A percentile compares a stretch with the other conserved stretches of the same genome.
Evolutionary conservation across 495 filamentous ascomycete species (phyloP).

Genomic region (Hypoxylon perforatum): DNA sequence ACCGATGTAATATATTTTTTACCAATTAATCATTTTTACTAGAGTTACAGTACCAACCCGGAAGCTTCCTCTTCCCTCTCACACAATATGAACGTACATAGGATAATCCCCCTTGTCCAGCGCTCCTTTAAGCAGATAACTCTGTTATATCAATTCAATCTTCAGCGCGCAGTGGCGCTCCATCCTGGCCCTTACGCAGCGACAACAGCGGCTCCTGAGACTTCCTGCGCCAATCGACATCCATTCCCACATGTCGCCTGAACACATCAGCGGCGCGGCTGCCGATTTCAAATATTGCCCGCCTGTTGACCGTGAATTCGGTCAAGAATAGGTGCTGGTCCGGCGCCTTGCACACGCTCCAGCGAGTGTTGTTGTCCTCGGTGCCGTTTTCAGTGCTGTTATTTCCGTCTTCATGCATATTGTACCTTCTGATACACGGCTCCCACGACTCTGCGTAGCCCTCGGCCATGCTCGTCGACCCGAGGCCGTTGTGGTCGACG

Average conservation of each 20-base stretch:
- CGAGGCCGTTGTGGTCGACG: conserved; percentile 45
- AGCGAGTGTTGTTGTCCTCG: background rate
- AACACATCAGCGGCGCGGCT: conserved; percentile 41
- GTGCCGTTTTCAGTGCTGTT: background rate
- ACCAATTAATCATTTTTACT: no score
- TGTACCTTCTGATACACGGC: conserved; percentile 37
- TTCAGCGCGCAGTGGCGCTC: conserved; percentile 8
- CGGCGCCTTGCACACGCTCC: conserved; percentile 39
- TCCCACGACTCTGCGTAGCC: conserved; percentile 44
- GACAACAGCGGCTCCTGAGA: conserved; percentile 20
- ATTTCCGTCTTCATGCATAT: background rate
- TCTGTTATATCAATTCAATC: background rate
- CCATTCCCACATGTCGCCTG: conserved; percentile 33
- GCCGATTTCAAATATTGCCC: conserved; percentile 49
- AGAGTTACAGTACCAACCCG: no score
- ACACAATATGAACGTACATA: no score
- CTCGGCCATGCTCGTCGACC: conserved; percentile 27
- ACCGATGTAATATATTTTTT: no score
- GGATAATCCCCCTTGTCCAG: background rate
- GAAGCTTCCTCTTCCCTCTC: no score
- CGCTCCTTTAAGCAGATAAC: background rate
- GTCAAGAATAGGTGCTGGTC: conserved; percentile 51
- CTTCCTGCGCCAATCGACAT: conserved; percentile 27
- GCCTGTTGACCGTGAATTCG: conserved; percentile 44
- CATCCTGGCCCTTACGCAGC: conserved; percentile 12